Base-by-base conservation (phyloP, 164 flowering plant species). In the Echeveria elegans region DNA sequence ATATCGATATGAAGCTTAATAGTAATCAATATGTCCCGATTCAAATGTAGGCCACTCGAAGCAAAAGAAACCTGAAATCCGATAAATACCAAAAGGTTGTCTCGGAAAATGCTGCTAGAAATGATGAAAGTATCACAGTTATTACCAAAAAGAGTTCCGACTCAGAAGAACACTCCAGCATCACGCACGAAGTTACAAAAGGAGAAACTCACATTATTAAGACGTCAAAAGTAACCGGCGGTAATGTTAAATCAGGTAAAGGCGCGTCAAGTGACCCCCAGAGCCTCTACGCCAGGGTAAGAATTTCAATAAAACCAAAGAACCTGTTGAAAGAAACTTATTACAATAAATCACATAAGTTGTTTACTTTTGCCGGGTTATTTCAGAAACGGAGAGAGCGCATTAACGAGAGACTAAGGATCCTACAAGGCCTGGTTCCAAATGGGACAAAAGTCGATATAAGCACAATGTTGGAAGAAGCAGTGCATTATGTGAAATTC, bases 381-480 rank as follows among this genome's bases (percentile, higher is more conserved):
- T 11, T 2, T 2, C 7, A 56, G 61, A 56, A 56, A 15, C 31
- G 61, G 19, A 24, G 61, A 56, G 61, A 56, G 61, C 61, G 61
- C 19, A 56, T 56, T 11, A 56, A 56, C 19, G 61, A 56, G 61
- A 19, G 61, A 28, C 61, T 56, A 15, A 26, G 61, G 61, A 56
- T 56, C 61, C 61, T 56, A 29, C 34, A 56, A 29, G 16, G 61
- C 61, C 31, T 28, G 61, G 61, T 28, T 2, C 61, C 61, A 11
- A 56, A 56, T 29, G 61, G 61, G 32, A 56, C 61, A 26, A 56
- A n/a, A 32, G 61, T 56, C n/a, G 34, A 56, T 15, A 28, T 56
- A 56, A 28, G 61, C 61, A 56, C 61, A 15, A 56, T 56, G 61
- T 23, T 56, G 0, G 61, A 56, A 28, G 61, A 56, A 29, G 61